Percentiles rank a stretch among this genome's conserved stretches.
Evolutionary conservation across 805 yeast genomes (phyloP).

Genomic region (Lachancea waltii): DNA sequence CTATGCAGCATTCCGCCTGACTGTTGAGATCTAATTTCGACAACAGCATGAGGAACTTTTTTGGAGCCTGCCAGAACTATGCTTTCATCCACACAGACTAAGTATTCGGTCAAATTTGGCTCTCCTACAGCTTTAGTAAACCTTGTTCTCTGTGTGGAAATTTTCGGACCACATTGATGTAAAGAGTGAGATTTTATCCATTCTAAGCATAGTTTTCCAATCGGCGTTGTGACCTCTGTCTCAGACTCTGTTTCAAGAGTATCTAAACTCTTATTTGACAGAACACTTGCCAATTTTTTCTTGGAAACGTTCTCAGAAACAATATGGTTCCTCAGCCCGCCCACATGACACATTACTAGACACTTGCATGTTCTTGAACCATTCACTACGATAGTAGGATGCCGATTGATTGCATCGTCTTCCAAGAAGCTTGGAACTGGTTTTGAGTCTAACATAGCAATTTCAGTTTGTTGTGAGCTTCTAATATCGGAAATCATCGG

Average conservation of each 20-base stretch:
- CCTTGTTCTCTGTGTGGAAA: slow-evolving; percentile 24
- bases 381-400: slow-evolving; percentile 18
- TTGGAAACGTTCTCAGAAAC: slow-evolving; percentile 14
- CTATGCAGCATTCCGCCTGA: not conserved
- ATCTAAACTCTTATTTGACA: not conserved
- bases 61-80: slow-evolving; percentile 12
- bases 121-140: slow-evolving; percentile 15
- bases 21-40: slow-evolving; percentile 15
- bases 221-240: slow-evolving; percentile 5
- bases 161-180: slow-evolving; percentile 10
- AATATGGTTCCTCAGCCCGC: slow-evolving; percentile 29
- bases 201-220: slow-evolving; percentile 24
- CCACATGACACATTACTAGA: slow-evolving; percentile 28
- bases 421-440: slow-evolving; percentile 3
- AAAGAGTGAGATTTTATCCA: slow-evolving; percentile 25
- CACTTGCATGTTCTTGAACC: slow-evolving; percentile 11
- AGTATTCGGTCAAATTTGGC: slow-evolving; percentile 10
- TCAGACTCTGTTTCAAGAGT: slow-evolving; percentile 1
- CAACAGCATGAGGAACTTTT: slow-evolving; percentile 18
- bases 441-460: slow-evolving; percentile 4
- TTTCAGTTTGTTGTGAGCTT: slow-evolving; percentile 1
- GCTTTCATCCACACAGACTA: slow-evolving; percentile 24
- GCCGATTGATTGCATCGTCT: slow-evolving; percentile 15
- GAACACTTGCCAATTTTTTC: not conserved
- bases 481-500: not conserved